These are phyloP conservation scores for Mortierella sp. DNA, from an alignment of 371 early-diverging fungal genomes.

Conservation along the genomic window DNA sequence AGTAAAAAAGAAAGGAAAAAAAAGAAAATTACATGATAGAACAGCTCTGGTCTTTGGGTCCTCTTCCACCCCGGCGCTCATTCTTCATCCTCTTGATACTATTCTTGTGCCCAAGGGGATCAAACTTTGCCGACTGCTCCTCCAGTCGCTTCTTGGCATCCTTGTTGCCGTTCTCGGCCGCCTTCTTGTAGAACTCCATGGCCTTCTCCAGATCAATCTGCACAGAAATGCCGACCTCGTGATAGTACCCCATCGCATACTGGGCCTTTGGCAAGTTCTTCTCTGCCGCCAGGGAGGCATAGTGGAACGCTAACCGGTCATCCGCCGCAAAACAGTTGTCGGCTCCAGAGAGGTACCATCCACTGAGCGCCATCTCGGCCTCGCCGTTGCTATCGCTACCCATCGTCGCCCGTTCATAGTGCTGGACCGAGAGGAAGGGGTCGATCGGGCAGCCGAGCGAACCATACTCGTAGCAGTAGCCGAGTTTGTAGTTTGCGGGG, in stretches of 20 bases:
- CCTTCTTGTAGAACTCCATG: constrained; percentile 80
- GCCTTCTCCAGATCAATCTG: constrained; percentile 78
- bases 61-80: constrained; percentile 11
- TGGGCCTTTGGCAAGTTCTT: constrained; percentile 90
- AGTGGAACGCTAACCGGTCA: constrained; percentile 92
- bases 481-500: constrained; percentile 82
- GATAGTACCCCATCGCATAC: constrained; percentile 94
- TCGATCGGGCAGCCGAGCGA: constrained; percentile 75
- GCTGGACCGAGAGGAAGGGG: constrained; percentile 79
- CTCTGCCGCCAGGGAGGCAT: constrained; percentile 89
- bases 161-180: constrained; percentile 68
- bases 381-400: constrained; percentile 84
- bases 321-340: constrained; percentile 79
- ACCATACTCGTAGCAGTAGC: constrained; percentile 87
- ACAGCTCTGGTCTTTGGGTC: constrained; percentile 35
- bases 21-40: constrained; percentile 37
- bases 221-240: constrained; percentile 89
- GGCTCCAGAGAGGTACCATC: constrained; percentile 96
- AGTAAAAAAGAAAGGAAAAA: not conserved
- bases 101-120: constrained; percentile 26
- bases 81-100: constrained; percentile 39
- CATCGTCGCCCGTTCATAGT: constrained; percentile 88
- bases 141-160: constrained; percentile 67
- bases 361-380: constrained; percentile 93
- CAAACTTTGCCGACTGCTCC: constrained; percentile 13